Evolutionary conservation across 768 basidiomycete genomes (phyloP), one percentile per base, ranked within the genome.

Genomic region (Lyophyllum semitale): DNA sequence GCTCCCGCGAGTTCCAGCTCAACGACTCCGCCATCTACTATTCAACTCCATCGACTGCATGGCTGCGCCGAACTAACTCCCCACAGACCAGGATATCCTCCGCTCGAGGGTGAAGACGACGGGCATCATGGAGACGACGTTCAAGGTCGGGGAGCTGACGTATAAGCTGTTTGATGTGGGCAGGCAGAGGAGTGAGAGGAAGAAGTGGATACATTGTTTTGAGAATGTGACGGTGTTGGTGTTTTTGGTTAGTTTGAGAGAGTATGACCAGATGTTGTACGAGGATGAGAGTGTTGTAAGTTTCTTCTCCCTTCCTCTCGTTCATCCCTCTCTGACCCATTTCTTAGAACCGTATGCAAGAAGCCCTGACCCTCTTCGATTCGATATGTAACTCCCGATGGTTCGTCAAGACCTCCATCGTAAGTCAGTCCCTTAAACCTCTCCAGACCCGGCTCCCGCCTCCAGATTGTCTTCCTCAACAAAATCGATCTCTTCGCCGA

Each of bases 11-110:
- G 75, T 93, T 95, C 77, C 93, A 98, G 73, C 79, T 98, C 51
- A 95, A 96, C 72, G 94, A 97, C 71, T 89, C 86, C 3, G 95
- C 95, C 5, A 83, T 89, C 22, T 98, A 97, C 83, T 98, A 94
- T 77, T 97, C 80, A 88, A 86, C 68, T 73, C 87, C 9, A 91
- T 97, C 62, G 84, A 90, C 58, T 84, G 93, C 55, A 93, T 98
- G 83, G 75, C 87, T 0, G 64, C 76, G 8, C 78, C 83, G 0
- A 76, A 79, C 32, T 97, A 95, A 74, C 73, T 93, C 61, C 95
- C 95, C 6, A 89, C 89, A 0, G 93, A 97, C 71, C 93, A 96
- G 70, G 95, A 98, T 63, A 95, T 98, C 63, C 77, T 97, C 12
- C 82, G 94, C 40, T 89, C 87, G 53, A 83, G 95, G 63, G 95